Percentiles rank a stretch among this genome's conserved stretches.
phyloP scores from a whole-genome alignment of 2,329 filamentous ascomycete species.

The Tolypocladium tundrense region DNA sequence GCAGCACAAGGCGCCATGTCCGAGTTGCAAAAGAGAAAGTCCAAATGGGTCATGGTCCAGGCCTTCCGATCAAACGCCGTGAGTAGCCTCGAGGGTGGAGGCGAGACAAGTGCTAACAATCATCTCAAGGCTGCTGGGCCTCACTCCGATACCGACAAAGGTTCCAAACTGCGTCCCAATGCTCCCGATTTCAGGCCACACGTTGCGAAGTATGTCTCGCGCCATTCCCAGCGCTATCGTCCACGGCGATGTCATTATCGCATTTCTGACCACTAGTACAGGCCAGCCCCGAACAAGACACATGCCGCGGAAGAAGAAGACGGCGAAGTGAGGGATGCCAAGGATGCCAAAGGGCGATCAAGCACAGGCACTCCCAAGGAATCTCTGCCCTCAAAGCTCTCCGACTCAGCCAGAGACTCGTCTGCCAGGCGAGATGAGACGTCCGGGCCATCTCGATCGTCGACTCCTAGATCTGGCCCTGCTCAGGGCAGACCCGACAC shows the following conservation, averaged over 20 bases:
- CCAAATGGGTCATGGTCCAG: slow-evolving; percentile 64
- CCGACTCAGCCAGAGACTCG: slow-evolving; percentile 14
- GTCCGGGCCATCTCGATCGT: slow-evolving; percentile 12
- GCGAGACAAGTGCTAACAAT: background rate
- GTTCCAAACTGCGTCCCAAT: slow-evolving; percentile 41
- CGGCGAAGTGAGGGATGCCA: slow-evolving; percentile 60
- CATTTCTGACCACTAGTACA: slow-evolving; percentile 6
- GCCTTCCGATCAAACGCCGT: slow-evolving; percentile 59
- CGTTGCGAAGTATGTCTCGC: slow-evolving; percentile 22
- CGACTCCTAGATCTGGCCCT: slow-evolving; percentile 16
- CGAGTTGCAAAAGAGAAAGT: slow-evolving; percentile 55
- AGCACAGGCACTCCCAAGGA: slow-evolving; percentile 16
- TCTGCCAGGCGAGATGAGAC: slow-evolving; percentile 13
- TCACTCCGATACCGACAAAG: slow-evolving; percentile 18
- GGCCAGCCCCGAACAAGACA: slow-evolving; percentile 9
- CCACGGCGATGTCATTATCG: background rate
- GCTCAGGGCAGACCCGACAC: slow-evolving; percentile 15
- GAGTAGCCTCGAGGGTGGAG: slow-evolving; percentile 12
- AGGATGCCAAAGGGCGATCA: slow-evolving; percentile 9
- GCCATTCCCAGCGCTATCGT: slow-evolving; percentile 6
- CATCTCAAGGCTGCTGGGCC: slow-evolving; percentile 15
- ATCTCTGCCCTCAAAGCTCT: slow-evolving; percentile 20
- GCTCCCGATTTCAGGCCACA: slow-evolving; percentile 56
- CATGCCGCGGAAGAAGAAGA: slow-evolving; percentile 50
- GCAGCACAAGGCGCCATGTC: slow-evolving; percentile 62